Evolutionary conservation across 495 filamentous ascomycete species (phyloP), one percentile per base, ranked within the genome.

Genomic region (Aspergillus nanangensis): DNA sequence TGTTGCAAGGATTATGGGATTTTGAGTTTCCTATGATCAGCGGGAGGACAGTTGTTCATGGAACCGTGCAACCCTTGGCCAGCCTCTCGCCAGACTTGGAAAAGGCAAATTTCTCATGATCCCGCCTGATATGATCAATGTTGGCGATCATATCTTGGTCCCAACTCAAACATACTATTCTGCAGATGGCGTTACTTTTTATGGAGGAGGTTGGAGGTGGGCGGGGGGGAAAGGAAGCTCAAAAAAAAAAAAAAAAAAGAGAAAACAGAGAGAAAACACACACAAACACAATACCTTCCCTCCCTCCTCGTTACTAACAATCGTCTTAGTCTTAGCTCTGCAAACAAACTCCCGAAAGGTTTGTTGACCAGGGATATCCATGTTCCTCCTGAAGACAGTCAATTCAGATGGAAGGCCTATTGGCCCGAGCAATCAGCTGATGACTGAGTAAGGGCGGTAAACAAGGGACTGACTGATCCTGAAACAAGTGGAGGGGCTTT

Each of bases 1-100:
- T 29, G 9, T 45, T 29, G 41, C 48, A 49, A 37, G 41, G 48
- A 52, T 48, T 35, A 41, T 45, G 24, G n/a, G 14, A 18, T 39
- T 46, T 44, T 35, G 38, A 45, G 34, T 17, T 36, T 43, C 37
- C 34, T 15, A 34, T 35, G 42, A 56, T 52, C 37, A 41, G 35
- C 41, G 13, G 21, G 33, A 36, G 32, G 37, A 38, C 44, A 45
- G 32, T 42, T 47, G 45, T 44, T 34, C 32, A 40, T 44, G 13
- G 25, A 37, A 45, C 42, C 18, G 38, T 52, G 40, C 38, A 21
- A 39, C 5, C 27, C 29, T n/a, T 36, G 22, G 38, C 38, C 17
- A 50, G 34, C 9, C 8, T 31, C 29, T 37, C 31, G 20, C 32
- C 27, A 53, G 47, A 20, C 18, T 8, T n/a, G 22, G 36, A 20